Evolutionary conservation across 2,329 filamentous ascomycete species (phyloP).

Genomic region (Curvularia lunata): DNA sequence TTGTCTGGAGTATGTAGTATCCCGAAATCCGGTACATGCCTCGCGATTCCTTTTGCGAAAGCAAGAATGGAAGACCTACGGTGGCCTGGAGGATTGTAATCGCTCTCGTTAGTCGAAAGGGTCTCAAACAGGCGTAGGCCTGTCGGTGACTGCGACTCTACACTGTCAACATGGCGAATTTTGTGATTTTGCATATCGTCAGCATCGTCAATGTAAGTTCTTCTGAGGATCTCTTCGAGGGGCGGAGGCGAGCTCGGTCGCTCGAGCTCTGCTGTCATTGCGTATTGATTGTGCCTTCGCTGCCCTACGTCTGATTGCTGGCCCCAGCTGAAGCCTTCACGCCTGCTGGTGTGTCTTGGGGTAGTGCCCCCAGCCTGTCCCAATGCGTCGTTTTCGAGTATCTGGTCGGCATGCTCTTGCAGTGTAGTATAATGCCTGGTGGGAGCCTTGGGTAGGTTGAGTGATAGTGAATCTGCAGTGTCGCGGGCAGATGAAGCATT

Average conservation of each 20-base stretch:
- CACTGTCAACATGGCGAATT: conserved; percentile 20
- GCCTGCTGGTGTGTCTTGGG: conserved; percentile 28
- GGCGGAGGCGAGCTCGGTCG: conserved; percentile 24
- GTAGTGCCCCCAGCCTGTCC: conserved; percentile 15
- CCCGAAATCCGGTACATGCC: conserved; percentile 32
- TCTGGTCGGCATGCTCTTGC: conserved; percentile 35
- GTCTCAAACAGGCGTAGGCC: conserved; percentile 2
- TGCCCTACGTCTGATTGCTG: conserved; percentile 14
- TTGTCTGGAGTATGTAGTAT: conserved; percentile 21
- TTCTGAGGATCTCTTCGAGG: conserved; percentile 30
- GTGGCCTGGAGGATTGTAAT: conserved; percentile 18
- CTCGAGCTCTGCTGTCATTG: conserved; percentile 21
- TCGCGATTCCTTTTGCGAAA: conserved; percentile 32
- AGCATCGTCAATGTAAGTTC: conserved; percentile 16
- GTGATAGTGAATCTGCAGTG: not conserved
- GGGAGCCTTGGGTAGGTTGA: conserved; percentile 11
- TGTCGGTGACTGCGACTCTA: conserved; percentile 18
- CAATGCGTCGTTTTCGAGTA: conserved; percentile 7
- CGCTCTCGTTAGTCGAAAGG: conserved; percentile 3
- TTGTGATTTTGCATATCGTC: conserved; percentile 19
- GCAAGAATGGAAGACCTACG: conserved; percentile 32
- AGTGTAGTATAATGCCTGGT: conserved; percentile 32
- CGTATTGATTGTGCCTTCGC: conserved; percentile 14
- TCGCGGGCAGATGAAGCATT: conserved; percentile 13
- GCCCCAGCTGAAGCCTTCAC: conserved; percentile 38